phyloP scores from a whole-genome alignment of 257 asterid species.

The Fraxinus pennsylvanica region DNA sequence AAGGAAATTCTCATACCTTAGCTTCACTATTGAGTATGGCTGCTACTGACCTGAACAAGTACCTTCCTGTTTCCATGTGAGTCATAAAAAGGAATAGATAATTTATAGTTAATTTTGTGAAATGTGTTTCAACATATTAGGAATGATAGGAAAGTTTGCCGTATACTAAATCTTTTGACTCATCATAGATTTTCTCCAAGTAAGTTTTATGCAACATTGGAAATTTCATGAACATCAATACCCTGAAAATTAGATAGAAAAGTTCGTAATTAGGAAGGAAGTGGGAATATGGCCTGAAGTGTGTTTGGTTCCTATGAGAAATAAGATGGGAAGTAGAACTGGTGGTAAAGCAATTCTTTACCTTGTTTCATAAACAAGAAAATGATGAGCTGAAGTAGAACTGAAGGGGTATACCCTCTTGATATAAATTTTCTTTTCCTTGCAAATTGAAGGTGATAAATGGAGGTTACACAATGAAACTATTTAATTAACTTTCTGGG shows the following conservation, averaged over 20 bases:
- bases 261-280: not conserved
- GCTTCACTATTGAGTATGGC: slow-evolving; percentile 61
- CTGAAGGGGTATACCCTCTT: not conserved
- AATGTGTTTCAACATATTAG: not conserved
- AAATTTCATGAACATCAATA: not conserved
- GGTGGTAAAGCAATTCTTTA: not conserved
- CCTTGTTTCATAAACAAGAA: not conserved
- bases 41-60: slow-evolving; percentile 55
- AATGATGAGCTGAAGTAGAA: not conserved
- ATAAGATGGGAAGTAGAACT: not conserved
- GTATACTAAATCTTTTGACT: not conserved
- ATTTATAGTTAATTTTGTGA: slow-evolving; percentile 9
- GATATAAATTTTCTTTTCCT: not conserved
- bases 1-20: slow-evolving; percentile 46
- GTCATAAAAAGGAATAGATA: slow-evolving; percentile 8
- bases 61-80: slow-evolving; percentile 54
- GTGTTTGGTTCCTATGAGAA: not conserved
- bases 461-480: not conserved
- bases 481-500: not conserved
- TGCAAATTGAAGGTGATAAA: not conserved
- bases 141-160: not conserved
- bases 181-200: not conserved
- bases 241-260: not conserved
- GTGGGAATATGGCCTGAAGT: not conserved
- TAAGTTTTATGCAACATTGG: not conserved